Percentiles rank a stretch among this genome's conserved stretches.
Evolutionary conservation across 345 rosid genomes (phyloP).

Genomic region (Isatis tinctoria): DNA sequence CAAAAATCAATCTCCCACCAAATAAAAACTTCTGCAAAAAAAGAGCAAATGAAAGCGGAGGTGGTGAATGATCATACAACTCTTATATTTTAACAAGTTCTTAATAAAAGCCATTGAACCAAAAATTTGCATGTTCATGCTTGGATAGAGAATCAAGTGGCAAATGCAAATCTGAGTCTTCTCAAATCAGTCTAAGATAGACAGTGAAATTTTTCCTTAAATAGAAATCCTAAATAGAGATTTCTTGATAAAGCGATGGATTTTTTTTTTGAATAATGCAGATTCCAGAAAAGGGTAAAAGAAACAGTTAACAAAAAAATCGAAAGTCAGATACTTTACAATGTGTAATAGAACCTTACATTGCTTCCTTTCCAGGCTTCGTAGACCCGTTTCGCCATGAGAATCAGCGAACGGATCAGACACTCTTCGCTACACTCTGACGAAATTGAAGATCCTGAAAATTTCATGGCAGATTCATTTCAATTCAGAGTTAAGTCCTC

Average conservation of each 20-base stretch:
- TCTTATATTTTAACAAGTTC: no score
- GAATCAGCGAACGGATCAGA: constrained; percentile 6
- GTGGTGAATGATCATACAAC: neutral
- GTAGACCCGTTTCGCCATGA: constrained; percentile 75
- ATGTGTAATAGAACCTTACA: constrained; percentile 42
- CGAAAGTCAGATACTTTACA: neutral
- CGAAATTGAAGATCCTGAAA: constrained; percentile 33
- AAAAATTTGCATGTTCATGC: no score
- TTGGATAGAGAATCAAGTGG: no score
- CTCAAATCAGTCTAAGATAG: no score
- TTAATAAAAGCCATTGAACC: no score
- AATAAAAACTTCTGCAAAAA: constrained; percentile 67
- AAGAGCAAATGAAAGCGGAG: constrained; percentile 2
- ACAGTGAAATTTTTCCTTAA: no score
- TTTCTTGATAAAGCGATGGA: neutral
- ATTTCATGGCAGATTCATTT: constrained; percentile 30
- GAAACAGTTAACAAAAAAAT: no score
- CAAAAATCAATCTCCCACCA: constrained; percentile 92
- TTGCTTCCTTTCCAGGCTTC: constrained; percentile 86
- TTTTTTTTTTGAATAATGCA: constrained; percentile 4
- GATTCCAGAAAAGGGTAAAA: neutral
- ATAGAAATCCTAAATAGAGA: neutral
- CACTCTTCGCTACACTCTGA: constrained; percentile 35
- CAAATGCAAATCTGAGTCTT: no score
- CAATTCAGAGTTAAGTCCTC: constrained; percentile 2